Base-by-base conservation (phyloP, 352 stramenopile genomes). In the Plasmopara muralis region DNA sequence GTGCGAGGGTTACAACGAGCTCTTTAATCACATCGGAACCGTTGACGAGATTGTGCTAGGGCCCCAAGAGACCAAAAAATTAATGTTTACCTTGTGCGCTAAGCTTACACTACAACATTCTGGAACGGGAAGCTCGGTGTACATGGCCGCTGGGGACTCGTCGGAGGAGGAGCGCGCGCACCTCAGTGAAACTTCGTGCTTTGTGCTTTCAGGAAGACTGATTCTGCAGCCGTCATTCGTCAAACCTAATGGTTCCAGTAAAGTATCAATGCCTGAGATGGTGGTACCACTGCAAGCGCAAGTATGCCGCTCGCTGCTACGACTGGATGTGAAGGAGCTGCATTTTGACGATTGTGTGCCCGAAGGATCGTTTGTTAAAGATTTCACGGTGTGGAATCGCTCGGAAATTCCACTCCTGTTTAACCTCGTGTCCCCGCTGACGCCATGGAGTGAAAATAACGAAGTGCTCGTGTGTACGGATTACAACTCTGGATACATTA, bases 351-450 rank as follows among this genome's bases (percentile, higher is more conserved):
- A 93, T 57, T 95, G 85, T 20, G 79, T 95, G 3, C 85, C 85
- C 3, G 79, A 77, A 12, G 83, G 83, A 0, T 91, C 85, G 15
- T 95, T 93, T 39, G 85, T 93, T 6, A 95, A 95, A 50, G 85
- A 95, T 53, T 93, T 95, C 20, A 93, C 85, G 2, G 80, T 95
- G 13, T 95, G 85, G 85, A 95, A 95, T 29, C 82, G 85, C 5
- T 93, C 85, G 0, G 85, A 95, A 60, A 95, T 93, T 43, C 85
- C 83, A 10, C 69, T 95, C 42, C 55, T 93, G 12, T 93, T 95
- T 56, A 84, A 89, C 45, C 60, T 95, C 6, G 72, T 93, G 28
- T 90, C 83, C 1, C 87, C 79, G 2, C 64, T 89, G 34, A 67
- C 70, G 25, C 48, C 69, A 9, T 86, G 83, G 61, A 75, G 83